These are phyloP conservation scores for Pseudocercospora pini-densiflorae DNA, from an alignment of 2,329 filamentous ascomycete species.

Conservation along the genomic window DNA sequence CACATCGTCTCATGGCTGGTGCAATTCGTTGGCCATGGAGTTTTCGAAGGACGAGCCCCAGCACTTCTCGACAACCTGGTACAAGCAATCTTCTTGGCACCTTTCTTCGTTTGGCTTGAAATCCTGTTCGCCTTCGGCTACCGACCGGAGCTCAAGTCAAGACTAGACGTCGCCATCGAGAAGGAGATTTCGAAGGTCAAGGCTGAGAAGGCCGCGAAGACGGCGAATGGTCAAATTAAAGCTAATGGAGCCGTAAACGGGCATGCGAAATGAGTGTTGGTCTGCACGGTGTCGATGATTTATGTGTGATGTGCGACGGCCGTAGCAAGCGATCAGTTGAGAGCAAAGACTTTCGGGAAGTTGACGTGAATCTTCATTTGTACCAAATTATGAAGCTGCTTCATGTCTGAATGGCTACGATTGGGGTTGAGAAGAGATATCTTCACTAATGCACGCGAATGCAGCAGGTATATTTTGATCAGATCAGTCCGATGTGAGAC, in stretches of 20 bases:
- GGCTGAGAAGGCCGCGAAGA: conserved; percentile 57
- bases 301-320: conserved; percentile 7
- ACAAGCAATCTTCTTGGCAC: conserved; percentile 89
- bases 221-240: conserved; percentile 24
- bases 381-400: too few species aligned
- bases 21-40: conserved; percentile 91
- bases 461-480: too few species aligned
- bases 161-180: conserved; percentile 76
- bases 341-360: background rate
- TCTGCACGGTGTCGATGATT: background rate
- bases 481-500: too few species aligned
- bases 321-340: background rate
- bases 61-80: conserved; percentile 89
- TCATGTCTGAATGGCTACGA: too few species aligned
- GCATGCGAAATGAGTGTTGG: conserved; percentile 26
- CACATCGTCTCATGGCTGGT: conserved; percentile 80
- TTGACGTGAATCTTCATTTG: background rate
- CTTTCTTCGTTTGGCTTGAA: conserved; percentile 97
- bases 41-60: conserved; percentile 84
- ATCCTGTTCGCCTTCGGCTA: conserved; percentile 90
- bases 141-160: conserved; percentile 79
- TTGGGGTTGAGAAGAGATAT: too few species aligned
- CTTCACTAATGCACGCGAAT: too few species aligned
- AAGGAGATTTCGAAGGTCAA: conserved; percentile 78
- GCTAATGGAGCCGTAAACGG: conserved; percentile 34